Evolutionary conservation across 495 filamentous ascomycete species (phyloP).

Genomic region (Lasiosphaeria ovina): DNA sequence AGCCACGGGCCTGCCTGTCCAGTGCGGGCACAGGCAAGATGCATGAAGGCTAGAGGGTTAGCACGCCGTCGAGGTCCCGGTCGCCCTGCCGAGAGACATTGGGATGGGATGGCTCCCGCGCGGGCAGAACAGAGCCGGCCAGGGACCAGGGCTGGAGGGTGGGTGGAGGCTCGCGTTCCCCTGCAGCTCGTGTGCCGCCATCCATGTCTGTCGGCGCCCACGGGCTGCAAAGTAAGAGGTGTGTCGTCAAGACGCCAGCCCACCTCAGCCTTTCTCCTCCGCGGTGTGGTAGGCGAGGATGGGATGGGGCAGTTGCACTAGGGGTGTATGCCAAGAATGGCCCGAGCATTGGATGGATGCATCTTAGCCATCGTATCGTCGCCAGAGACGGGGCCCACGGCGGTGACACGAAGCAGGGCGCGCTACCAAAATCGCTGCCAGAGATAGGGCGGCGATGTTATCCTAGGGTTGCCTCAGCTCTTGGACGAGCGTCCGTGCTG

Average conservation of each 20-base stretch:
- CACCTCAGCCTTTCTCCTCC: not conserved
- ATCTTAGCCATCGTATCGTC: not conserved
- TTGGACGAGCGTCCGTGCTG: too few species aligned
- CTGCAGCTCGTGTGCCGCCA: constrained; percentile 11
- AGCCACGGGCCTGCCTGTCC: too few species aligned
- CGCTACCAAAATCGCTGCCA: too few species aligned
- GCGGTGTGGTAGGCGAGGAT: not conserved
- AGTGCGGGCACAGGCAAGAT: not conserved
- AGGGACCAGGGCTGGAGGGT: constrained; percentile 19
- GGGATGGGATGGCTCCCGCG: constrained; percentile 19
- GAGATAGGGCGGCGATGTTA: not conserved
- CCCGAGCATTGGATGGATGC: not conserved
- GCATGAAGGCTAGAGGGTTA: constrained; percentile 1
- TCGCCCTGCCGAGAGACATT: constrained; percentile 12
- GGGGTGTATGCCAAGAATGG: not conserved
- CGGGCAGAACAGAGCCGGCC: constrained; percentile 25
- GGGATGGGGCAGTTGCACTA: not conserved
- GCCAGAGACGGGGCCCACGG: not conserved
- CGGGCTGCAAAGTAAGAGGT: too few species aligned
- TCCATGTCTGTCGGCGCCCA: not conserved
- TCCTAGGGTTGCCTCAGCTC: too few species aligned
- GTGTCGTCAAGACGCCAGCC: not conserved
- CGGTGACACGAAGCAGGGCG: not conserved
- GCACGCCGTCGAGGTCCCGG: constrained; percentile 16
- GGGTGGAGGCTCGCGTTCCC: constrained; percentile 3